These are phyloP conservation scores for Metschnikowia santaceciliae DNA, from an alignment of 805 yeast species.

Conservation along the genomic window DNA sequence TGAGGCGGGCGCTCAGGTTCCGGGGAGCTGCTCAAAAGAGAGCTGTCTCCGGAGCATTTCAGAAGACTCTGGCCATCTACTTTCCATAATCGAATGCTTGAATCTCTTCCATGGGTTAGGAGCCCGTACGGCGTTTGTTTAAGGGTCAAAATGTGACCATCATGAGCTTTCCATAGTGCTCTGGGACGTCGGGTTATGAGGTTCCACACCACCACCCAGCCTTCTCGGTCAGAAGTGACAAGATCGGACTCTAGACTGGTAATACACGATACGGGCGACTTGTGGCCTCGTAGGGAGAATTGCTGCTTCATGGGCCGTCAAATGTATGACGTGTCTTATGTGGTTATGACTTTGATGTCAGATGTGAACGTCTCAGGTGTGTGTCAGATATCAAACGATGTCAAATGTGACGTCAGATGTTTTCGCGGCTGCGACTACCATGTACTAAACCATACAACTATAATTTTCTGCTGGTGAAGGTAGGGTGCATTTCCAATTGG, in stretches of 20 bases:
- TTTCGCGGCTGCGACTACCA: constrained; percentile 1
- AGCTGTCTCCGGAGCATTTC: constrained; percentile 4
- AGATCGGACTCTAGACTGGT: constrained; percentile 18
- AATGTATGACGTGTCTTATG: background rate
- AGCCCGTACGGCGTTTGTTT: constrained; percentile 28
- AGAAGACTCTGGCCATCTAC: constrained; percentile 5
- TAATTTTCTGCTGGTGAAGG: too few relatives aligned
- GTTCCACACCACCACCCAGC: constrained; percentile 66
- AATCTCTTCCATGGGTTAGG: constrained; percentile 67
- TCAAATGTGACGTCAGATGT: background rate
- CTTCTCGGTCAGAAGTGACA: constrained; percentile 57
- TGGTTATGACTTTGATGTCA: background rate
- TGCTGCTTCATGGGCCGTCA: background rate
- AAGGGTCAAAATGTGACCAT: constrained; percentile 46
- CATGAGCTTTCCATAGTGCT: constrained; percentile 59
- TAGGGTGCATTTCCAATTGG: too few relatives aligned
- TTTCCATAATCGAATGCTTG: constrained; percentile 47
- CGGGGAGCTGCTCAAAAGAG: constrained; percentile 2
- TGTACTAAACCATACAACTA: too few relatives aligned
- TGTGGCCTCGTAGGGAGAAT: constrained; percentile 17
- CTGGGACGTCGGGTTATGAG: constrained; percentile 52
- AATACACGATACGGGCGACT: constrained; percentile 15
- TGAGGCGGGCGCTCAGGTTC: constrained; percentile 19
- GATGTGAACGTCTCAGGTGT: background rate
- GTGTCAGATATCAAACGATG: background rate